Conservation (phyloP, 805 yeast species). For the Hanseniaspora nectarophila region DNA sequence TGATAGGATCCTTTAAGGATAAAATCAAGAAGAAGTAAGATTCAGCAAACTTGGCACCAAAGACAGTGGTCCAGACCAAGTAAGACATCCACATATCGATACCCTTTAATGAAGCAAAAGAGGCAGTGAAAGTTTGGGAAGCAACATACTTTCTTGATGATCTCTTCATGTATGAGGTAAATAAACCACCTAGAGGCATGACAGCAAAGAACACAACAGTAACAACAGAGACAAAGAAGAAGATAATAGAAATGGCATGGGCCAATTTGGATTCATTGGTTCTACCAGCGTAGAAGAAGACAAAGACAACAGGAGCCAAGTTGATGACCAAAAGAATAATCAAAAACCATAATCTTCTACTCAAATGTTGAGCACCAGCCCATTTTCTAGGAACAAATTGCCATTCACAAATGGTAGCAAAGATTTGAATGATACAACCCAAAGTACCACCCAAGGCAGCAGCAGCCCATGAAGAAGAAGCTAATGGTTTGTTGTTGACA, state of each 20-base stretch:
- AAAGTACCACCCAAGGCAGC: conserved; percentile 86
- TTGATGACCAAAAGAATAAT: conserved; percentile 54
- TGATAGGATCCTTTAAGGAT: conserved; percentile 87
- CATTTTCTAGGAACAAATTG: conserved; percentile 91
- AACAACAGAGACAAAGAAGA: conserved; percentile 76
- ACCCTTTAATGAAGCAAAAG: conserved; percentile 68
- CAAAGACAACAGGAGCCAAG: conserved; percentile 75
- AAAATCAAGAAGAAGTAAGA: conserved; percentile 85
- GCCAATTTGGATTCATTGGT: conserved; percentile 60
- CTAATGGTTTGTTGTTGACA: conserved; percentile 71
- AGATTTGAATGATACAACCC: conserved; percentile 67
- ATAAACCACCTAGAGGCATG: conserved; percentile 94
- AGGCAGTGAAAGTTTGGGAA: conserved; percentile 91
- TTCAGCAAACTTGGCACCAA: conserved; percentile 78
- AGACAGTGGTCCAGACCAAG: conserved; percentile 78
- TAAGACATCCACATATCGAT: conserved; percentile 94
- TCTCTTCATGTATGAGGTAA: conserved; percentile 82
- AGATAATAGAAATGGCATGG: conserved; percentile 66
- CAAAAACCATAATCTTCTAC: conserved; percentile 75
- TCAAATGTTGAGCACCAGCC: conserved; percentile 97
- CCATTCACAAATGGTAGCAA: conserved; percentile 90
- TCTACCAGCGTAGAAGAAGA: conserved; percentile 68
- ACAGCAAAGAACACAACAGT: conserved; percentile 77
- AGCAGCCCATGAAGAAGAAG: conserved; percentile 87
- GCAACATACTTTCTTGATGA: conserved; percentile 80